Evolutionary conservation across 352 stramenopile genomes (phyloP).

Genomic region (Globisporangium mamillatum): DNA sequence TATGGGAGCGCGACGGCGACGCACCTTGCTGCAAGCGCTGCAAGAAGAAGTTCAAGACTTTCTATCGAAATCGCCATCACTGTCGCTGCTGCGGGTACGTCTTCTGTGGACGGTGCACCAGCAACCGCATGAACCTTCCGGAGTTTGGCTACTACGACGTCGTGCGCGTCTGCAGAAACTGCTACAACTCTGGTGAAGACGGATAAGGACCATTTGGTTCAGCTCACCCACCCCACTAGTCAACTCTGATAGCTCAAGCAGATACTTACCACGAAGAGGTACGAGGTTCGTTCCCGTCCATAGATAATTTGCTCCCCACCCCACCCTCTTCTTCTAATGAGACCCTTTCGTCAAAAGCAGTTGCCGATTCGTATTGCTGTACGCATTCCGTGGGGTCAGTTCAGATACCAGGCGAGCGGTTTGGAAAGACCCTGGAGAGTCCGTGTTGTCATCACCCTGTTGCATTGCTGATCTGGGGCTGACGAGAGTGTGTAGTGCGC

Average conservation of each 20-base stretch:
- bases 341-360: conserved; percentile 26
- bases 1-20: conserved; percentile 83
- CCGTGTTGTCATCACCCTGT: not conserved
- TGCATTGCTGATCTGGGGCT: not conserved
- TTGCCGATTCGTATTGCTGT: conserved; percentile 38
- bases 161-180: conserved; percentile 75
- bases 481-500: not conserved
- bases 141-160: conserved; percentile 88
- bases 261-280: not conserved
- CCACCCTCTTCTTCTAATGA: not conserved
- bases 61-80: conserved; percentile 79
- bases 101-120: conserved; percentile 78
- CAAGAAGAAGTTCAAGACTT: conserved; percentile 89
- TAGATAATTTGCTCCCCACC: not conserved
- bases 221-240: not conserved
- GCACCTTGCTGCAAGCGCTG: conserved; percentile 83
- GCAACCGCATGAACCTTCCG: conserved; percentile 81
- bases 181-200: conserved; percentile 79
- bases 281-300: not conserved
- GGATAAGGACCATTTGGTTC: conserved; percentile 16
- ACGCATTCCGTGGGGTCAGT: conserved; percentile 48
- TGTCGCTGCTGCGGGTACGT: conserved; percentile 85
- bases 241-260: not conserved
- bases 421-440: conserved; percentile 17
- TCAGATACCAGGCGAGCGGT: conserved; percentile 31